phyloP scores from a whole-genome alignment of 768 basidiomycete genomes.

The Peribolospora kevripleyi region DNA sequence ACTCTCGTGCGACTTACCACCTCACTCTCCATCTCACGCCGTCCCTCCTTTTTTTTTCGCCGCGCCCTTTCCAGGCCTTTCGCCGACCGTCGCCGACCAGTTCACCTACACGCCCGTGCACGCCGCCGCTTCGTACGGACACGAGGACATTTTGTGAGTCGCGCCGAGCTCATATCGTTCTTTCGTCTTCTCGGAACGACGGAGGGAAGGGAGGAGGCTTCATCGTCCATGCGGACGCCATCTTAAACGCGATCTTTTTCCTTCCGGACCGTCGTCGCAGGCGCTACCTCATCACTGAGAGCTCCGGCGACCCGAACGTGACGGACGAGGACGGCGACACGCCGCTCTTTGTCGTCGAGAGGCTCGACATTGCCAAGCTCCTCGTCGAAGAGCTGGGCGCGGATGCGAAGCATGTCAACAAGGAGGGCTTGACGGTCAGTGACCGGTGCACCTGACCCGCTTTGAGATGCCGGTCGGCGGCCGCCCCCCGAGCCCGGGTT shows the following conservation, averaged over 20 bases:
- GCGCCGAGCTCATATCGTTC: too few species aligned
- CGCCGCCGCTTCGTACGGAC: constrained; percentile 25
- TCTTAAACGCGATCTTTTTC: too few species aligned
- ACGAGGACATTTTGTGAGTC: constrained; percentile 17
- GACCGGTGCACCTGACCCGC: neutral
- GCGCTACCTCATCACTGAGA: constrained; percentile 17
- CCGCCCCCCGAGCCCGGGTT: too few species aligned
- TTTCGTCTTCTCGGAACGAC: too few species aligned
- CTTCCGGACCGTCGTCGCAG: too few species aligned
- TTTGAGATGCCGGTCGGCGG: neutral
- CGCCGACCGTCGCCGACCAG: constrained; percentile 8
- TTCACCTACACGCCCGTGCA: constrained; percentile 17
- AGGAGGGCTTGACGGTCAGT: constrained; percentile 21
- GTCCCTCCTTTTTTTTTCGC: neutral
- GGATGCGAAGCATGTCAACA: constrained; percentile 15
- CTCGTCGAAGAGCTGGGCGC: constrained; percentile 21
- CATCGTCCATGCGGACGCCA: too few species aligned
- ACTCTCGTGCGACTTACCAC: too few species aligned
- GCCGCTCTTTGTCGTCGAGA: constrained; percentile 23
- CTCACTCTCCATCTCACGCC: neutral
- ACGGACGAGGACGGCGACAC: constrained; percentile 25
- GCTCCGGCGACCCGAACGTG: constrained; percentile 23
- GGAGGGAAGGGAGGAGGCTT: too few species aligned
- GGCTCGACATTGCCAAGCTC: constrained; percentile 17
- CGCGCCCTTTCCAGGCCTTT: neutral